A percentile compares a stretch with the other conserved stretches of the same genome.
These are phyloP conservation scores for Herpotrichia juniperi DNA, from an alignment of 2,329 filamentous ascomycete genomes.

Conservation along the genomic window DNA sequence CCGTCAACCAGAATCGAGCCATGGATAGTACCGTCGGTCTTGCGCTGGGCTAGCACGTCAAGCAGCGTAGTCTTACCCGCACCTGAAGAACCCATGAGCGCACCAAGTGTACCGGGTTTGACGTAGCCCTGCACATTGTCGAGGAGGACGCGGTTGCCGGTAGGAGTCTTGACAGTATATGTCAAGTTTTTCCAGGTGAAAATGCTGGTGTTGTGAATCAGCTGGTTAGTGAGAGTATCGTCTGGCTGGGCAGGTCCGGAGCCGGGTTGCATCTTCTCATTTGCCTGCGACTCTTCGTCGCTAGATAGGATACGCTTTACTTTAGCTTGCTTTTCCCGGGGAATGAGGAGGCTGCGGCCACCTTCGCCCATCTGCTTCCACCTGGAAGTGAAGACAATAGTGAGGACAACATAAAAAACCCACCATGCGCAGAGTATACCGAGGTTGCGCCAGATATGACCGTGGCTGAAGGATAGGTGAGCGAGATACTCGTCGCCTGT, in stretches of 20 bases:
- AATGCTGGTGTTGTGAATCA: conserved; percentile 68
- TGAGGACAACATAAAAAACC: conserved; percentile 65
- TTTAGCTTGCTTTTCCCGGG: no score
- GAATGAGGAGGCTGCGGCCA: no score
- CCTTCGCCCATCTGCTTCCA: no score
- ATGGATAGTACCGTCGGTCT: conserved; percentile 33
- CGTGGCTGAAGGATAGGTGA: no score
- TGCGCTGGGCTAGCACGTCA: conserved; percentile 37
- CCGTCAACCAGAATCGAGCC: conserved; percentile 38
- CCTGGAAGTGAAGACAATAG: conserved; percentile 61
- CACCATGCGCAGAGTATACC: no score
- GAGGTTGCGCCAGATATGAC: no score
- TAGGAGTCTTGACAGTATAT: conserved; percentile 61
- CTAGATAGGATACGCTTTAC: no score
- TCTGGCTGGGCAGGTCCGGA: no score
- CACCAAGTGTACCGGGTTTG: conserved; percentile 60
- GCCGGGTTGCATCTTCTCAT: no score
- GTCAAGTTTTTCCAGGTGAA: conserved; percentile 69
- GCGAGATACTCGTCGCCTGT: conserved; percentile 65
- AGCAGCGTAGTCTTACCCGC: conserved; percentile 44
- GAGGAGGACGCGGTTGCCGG: conserved; percentile 51
- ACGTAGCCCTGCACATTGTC: conserved; percentile 61
- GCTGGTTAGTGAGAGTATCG: no score
- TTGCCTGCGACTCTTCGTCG: no score
- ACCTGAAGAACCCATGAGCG: conserved; percentile 37